Evolutionary conservation across 176 grass and related monocot genomes (phyloP).

Genomic region (Lolium rigidum): DNA sequence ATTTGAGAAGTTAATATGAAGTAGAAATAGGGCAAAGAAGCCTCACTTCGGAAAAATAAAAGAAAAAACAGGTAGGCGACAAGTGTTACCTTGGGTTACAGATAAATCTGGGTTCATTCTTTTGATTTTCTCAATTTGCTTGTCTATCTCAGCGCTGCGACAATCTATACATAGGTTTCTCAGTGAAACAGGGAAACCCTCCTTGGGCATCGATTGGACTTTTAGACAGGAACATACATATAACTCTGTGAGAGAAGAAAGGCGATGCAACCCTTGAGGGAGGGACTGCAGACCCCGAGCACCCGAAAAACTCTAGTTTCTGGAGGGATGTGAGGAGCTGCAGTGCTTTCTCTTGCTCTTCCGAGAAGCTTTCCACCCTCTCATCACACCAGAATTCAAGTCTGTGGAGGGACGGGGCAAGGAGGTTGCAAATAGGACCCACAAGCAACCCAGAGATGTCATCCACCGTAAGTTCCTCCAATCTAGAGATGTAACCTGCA

Average conservation of each 20-base stretch:
- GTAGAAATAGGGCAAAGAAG: not conserved
- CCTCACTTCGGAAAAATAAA: not conserved
- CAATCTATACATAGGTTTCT: rapidly evolving
- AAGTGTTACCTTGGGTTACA: too few relatives aligned
- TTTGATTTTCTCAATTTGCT: not conserved
- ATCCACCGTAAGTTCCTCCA: not conserved
- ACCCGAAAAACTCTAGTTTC: rapidly evolving
- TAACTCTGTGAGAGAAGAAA: not conserved
- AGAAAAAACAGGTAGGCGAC: not conserved
- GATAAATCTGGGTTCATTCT: not conserved
- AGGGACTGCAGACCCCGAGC: not conserved
- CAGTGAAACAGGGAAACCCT: not conserved
- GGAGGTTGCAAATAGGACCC: not conserved
- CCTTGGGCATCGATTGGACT: not conserved
- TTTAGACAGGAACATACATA: rapidly evolving
- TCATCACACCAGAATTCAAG: rapidly evolving
- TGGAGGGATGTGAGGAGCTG: not conserved
- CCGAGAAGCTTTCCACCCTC: not conserved
- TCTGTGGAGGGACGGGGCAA: not conserved
- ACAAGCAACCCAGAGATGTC: not conserved
- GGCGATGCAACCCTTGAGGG: not conserved
- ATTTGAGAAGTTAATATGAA: not conserved
- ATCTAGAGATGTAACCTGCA: not conserved
- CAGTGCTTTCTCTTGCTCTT: not conserved
- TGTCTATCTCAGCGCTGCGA: not conserved